Base-by-base conservation (phyloP, 2,329 filamentous ascomycete genomes). In the Pseudodiploospora longispora region DNA sequence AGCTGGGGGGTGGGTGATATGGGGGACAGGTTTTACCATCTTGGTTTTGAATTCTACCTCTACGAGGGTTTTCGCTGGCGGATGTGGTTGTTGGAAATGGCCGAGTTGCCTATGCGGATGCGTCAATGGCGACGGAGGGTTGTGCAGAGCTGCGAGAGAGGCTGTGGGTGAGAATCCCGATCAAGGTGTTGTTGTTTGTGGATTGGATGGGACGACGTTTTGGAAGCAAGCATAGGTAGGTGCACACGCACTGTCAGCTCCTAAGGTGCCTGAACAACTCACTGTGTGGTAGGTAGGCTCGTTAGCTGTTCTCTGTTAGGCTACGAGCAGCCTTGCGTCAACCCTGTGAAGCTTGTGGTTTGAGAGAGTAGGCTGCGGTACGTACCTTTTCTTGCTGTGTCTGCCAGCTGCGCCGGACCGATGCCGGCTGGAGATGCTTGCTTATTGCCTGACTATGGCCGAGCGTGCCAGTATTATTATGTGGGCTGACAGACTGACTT, bases 21-120 rank as follows among this genome's bases (percentile, higher is more conserved):
- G 27, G 34, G 30, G 38, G n/a, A 41, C 36, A 30, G 41, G 48
- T 57, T 65, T 63, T 68, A 76, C 73, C 74, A 77, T 78, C 47
- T 66, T 74, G 67, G 52, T 55, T 54, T 19, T 19, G 19, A 3
- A 19, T 19, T 19, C 19, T 19, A 19, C 19, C 19, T 19, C 19
- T 19, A 19, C 3, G 19, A 19, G 19, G 19, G 19, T 19, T 19
- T 19, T 19, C 19, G 3, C 19, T 19, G 2, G 19, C 19, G 19
- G 19, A 3, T 19, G 19, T 19, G 19, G 2, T 19, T 19, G 19
- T 19, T 19, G 19, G 3, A 19, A 2, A 19, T 19, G 19, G 19
- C 19, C 19, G 19, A 19, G 19, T 19, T 19, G 19, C 19, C 19
- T 3, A 3, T 19, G 19, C 3, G 19, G 3, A 19, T 19, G 19